Percentiles rank a stretch among this genome's conserved stretches.
Evolutionary conservation across 164 flowering plant genomes (phyloP).

Genomic region (Echeveria elegans): DNA sequence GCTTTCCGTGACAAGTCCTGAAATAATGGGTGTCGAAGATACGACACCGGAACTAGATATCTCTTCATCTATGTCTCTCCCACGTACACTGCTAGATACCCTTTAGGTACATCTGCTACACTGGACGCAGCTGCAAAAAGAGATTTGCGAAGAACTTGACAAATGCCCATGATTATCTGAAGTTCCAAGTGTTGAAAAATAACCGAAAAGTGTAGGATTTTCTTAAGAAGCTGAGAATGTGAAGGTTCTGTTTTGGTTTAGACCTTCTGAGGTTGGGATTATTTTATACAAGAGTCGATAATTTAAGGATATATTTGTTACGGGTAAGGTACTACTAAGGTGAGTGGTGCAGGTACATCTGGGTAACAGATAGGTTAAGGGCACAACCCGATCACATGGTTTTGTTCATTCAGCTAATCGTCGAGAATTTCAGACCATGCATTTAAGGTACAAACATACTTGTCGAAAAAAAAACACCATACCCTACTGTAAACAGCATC

Average conservation of each 20-base stretch:
- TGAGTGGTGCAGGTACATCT: slow-evolving; percentile 2
- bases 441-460: neutral
- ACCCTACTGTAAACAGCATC: neutral
- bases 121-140: slow-evolving; percentile 7
- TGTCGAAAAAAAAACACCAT: neutral
- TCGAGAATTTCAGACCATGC: slow-evolving; percentile 1
- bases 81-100: slow-evolving; percentile 28
- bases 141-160: slow-evolving; percentile 9
- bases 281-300: neutral
- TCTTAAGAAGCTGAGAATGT: neutral
- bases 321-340: neutral
- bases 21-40: slow-evolving; percentile 33
- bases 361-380: slow-evolving; percentile 2
- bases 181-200: neutral
- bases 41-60: slow-evolving; percentile 32
- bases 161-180: slow-evolving; percentile 10
- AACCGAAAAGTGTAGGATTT: neutral
- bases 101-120: slow-evolving; percentile 22
- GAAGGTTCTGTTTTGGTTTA: slow-evolving; percentile 1
- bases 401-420: neutral
- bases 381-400: neutral
- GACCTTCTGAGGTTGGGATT: neutral
- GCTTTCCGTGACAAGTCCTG: slow-evolving; percentile 28
- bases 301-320: neutral
- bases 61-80: slow-evolving; percentile 26